Evolutionary conservation across 495 filamentous ascomycete species (phyloP), one percentile per base, ranked within the genome.

Genomic region (Elasticomyces elasticus): DNA sequence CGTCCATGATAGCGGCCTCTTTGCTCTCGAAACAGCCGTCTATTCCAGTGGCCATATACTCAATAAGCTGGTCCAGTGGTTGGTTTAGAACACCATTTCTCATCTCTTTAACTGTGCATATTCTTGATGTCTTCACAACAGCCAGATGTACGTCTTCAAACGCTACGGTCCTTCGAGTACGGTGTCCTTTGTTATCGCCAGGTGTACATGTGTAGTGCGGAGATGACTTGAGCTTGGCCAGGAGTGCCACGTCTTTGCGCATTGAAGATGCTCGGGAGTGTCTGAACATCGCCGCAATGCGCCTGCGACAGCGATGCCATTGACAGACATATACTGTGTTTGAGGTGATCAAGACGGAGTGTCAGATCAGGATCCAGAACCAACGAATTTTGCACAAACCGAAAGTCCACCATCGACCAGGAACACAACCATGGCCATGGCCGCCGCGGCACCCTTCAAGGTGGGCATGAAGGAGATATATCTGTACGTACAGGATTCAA

Each of bases 381-480:
- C n/a, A n/a, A n/a, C n/a, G n/a, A n/a, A n/a, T n/a, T n/a, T 33
- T 7, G 15, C 30, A 33, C 30, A 33, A 15, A 15, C 30, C 7
- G 30, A 33, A 33, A 33, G n/a, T n/a, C n/a, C n/a, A n/a, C n/a
- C n/a, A n/a, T n/a, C n/a, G n/a, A n/a, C n/a, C n/a, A n/a, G n/a
- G n/a, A 37, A 10, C 31, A 37, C 10, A 37, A 44, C 40, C 9
- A 10, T 44, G 10, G 40, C 45, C 7, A 37, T 51, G 48, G 48
- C 48, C 20, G 20, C 45, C 45, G 2, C 3, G 33, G 28, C 52
- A 23, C 60, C 52, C 20, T 63, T 63, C 54, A 41, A 31, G 19
- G 30, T 67, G 10, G 70, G 70, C 46, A 55, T 24, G 37, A 73
- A 73, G 60, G 49, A 66, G 51, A 37, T 73, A 12, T 67, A 58